These are phyloP conservation scores for Tulasnella sp. DNA, from an alignment of 768 basidiomycete species.

Conservation along the genomic window DNA sequence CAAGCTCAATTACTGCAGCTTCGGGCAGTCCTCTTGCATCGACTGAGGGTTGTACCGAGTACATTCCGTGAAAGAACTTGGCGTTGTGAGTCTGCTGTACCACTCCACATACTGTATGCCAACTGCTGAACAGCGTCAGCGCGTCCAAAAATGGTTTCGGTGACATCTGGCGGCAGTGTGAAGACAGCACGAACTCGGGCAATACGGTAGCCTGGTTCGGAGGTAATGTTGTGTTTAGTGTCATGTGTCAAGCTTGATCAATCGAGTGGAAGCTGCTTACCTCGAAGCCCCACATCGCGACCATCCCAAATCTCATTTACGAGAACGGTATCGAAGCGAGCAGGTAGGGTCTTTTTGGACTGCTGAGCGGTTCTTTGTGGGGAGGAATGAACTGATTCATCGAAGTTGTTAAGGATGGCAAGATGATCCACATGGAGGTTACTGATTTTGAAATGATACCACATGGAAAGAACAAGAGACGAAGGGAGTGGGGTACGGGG, in stretches of 20 bases:
- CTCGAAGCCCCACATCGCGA: background rate
- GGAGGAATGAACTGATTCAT: background rate
- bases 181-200: conserved; percentile 7
- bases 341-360: too few relatives aligned
- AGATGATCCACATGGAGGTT: background rate
- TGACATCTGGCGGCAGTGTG: background rate
- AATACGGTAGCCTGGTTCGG: background rate
- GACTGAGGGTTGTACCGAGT: background rate
- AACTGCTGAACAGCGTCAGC: background rate
- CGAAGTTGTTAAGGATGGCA: background rate
- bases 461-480: background rate
- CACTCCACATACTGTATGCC: conserved; percentile 20
- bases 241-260: background rate
- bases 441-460: background rate
- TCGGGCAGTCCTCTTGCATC: background rate
- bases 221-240: too few relatives aligned
- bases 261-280: background rate
- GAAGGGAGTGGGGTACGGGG: background rate
- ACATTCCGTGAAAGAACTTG: background rate
- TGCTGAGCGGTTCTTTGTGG: background rate
- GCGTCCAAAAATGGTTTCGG: background rate
- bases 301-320: background rate
- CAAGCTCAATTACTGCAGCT: background rate
- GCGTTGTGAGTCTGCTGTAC: background rate
- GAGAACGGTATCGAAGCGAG: conserved; percentile 19